A percentile compares a stretch with the other conserved stretches of the same genome.
Conservation (phyloP, 805 yeast species). For the Candida maltosa region DNA sequence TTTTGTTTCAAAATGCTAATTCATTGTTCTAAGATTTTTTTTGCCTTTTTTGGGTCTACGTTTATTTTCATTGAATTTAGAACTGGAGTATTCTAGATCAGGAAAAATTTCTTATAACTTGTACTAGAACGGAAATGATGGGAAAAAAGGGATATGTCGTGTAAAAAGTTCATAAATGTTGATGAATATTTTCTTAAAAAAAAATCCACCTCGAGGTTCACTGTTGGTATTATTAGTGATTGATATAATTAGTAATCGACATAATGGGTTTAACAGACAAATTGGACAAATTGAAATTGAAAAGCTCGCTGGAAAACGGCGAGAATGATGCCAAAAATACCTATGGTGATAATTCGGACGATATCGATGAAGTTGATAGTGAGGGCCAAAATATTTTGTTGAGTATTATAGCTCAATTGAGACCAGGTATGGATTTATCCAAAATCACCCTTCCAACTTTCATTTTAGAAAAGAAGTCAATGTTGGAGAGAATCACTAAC, state of each 20-base stretch:
- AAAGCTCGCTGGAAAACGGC: neutral
- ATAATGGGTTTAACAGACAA: slow-evolving; percentile 24
- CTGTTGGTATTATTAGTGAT: too few species aligned
- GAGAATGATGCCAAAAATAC: slow-evolving; percentile 7
- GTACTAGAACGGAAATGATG: too few species aligned
- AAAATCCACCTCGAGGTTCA: too few species aligned
- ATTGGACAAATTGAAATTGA: slow-evolving; percentile 18
- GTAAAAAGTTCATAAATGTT: too few species aligned
- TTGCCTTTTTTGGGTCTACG: too few species aligned
- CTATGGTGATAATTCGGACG: slow-evolving; percentile 44
- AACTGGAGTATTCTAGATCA: too few species aligned
- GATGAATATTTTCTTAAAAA: too few species aligned
- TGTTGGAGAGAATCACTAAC: slow-evolving; percentile 94
- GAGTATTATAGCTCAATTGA: slow-evolving; percentile 84
- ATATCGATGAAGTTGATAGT: slow-evolving; percentile 87
- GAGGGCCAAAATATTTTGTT: slow-evolving; percentile 83
- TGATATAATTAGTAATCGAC: neutral
- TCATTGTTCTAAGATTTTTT: too few species aligned
- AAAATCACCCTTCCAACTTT: slow-evolving; percentile 94
- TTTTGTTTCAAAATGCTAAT: too few species aligned
- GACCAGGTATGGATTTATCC: slow-evolving; percentile 89
- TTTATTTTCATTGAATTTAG: too few species aligned
- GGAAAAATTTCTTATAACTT: too few species aligned
- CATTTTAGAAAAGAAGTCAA: slow-evolving; percentile 88
- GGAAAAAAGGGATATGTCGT: too few species aligned